Percentiles rank a stretch among this genome's conserved stretches.
phyloP scores from a whole-genome alignment of 805 yeast genomes.

The Wickerhamiella allomyrinae region DNA sequence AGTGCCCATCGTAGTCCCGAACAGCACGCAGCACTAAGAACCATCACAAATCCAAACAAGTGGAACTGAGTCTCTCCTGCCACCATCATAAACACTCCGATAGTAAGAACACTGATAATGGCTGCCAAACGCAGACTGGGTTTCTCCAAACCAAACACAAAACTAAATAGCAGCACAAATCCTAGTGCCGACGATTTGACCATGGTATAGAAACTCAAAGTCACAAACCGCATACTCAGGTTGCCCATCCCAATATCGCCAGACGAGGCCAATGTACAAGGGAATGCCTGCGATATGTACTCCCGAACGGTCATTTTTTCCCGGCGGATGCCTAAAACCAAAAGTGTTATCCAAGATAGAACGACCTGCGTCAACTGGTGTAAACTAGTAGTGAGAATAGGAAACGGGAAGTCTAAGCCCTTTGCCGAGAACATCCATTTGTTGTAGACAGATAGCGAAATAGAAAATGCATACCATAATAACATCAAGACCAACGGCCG shows the following conservation, averaged over 20 bases:
- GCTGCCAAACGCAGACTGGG: constrained; percentile 52
- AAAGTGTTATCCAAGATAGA: constrained; percentile 35
- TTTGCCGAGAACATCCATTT: constrained; percentile 89
- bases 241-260: constrained; percentile 93
- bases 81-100: constrained; percentile 83
- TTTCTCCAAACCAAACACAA: constrained; percentile 62
- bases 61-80: constrained; percentile 27
- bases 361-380: constrained; percentile 64
- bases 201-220: constrained; percentile 82
- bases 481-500: constrained; percentile 14
- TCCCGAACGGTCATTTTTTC: constrained; percentile 15
- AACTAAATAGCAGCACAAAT: constrained; percentile 80
- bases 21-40: constrained; percentile 61
- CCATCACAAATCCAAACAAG: constrained; percentile 54
- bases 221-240: constrained; percentile 61
- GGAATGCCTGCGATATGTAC: constrained; percentile 43
- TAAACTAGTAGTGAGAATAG: constrained; percentile 67
- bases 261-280: constrained; percentile 77
- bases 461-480: constrained; percentile 27
- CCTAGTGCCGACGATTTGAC: constrained; percentile 77
- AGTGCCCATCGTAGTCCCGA: constrained; percentile 93
- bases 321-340: constrained; percentile 20
- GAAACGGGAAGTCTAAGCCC: constrained; percentile 66
- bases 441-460: constrained; percentile 43
- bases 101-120: constrained; percentile 66